A percentile compares a stretch with the other conserved stretches of the same genome.
Conservation (phyloP, 2,329 filamentous ascomycete species). For the Pezizomycotina sp. region DNA sequence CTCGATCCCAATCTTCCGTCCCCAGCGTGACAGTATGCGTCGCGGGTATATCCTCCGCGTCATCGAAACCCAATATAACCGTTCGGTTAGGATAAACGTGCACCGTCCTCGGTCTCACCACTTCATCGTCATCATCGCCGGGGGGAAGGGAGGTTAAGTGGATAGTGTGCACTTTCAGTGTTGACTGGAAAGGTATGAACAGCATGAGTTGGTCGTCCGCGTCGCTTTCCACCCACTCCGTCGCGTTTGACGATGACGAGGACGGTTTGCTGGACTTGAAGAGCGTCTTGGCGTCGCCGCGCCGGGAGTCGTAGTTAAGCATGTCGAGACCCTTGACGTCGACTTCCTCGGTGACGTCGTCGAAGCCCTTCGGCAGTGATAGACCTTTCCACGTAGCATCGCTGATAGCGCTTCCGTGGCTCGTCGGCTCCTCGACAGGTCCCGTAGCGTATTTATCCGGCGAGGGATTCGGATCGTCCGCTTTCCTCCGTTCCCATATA, state of each 20-base stretch:
- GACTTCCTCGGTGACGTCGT: constrained; percentile 67
- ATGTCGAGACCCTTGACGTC: constrained; percentile 68
- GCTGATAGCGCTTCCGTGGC: too few species aligned
- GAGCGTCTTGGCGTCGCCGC: constrained; percentile 54
- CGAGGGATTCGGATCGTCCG: too few species aligned
- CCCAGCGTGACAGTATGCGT: constrained; percentile 65
- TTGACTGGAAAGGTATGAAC: constrained; percentile 75
- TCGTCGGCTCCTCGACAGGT: too few species aligned
- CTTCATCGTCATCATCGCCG: constrained; percentile 43
- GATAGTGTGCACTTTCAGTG: constrained; percentile 70
- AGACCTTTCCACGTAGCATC: too few species aligned
- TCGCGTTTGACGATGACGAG: constrained; percentile 31
- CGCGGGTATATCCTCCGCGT: constrained; percentile 69
- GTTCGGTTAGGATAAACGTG: constrained; percentile 75
- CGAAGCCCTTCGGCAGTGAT: constrained; percentile 64
- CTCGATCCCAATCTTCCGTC: constrained; percentile 60
- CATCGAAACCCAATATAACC: constrained; percentile 83
- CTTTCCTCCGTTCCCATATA: too few species aligned
- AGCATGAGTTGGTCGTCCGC: constrained; percentile 93
- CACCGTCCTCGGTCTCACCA: constrained; percentile 64
- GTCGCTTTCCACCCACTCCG: constrained; percentile 89
- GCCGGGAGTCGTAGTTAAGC: constrained; percentile 52
- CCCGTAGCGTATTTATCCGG: too few species aligned
- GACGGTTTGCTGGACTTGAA: constrained; percentile 56
- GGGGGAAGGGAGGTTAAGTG: constrained; percentile 69